Percentiles rank a stretch among this genome's conserved stretches.
These are phyloP conservation scores for Oryza nivara DNA, from an alignment of 176 grass and related monocot genomes.

Conservation along the genomic window DNA sequence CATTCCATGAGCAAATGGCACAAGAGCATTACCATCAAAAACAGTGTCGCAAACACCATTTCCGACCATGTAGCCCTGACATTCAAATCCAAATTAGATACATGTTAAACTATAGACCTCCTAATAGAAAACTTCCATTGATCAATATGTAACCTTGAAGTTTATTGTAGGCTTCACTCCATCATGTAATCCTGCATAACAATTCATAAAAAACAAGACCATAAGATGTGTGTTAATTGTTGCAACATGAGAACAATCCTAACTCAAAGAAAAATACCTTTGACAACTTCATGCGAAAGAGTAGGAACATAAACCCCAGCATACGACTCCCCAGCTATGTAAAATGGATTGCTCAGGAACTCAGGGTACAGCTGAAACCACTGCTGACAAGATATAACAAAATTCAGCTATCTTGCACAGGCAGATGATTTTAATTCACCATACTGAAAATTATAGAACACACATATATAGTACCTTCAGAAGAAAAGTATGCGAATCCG, in stretches of 20 bases:
- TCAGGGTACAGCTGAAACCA: constrained; percentile 92
- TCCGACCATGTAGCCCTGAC: constrained; percentile 96
- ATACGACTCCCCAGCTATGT: constrained; percentile 91
- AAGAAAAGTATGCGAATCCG: constrained; percentile 92
- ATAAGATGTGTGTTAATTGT: neutral
- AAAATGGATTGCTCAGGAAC: constrained; percentile 78
- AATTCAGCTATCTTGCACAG: neutral
- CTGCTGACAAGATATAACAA: constrained; percentile 40
- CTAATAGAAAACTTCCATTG: neutral
- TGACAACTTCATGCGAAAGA: constrained; percentile 81
- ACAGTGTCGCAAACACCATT: constrained; percentile 80
- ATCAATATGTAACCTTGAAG: constrained; percentile 66
- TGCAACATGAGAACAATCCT: neutral
- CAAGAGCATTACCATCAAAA: constrained; percentile 96
- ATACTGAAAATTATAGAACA: neutral
- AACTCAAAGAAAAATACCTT: constrained; percentile 49
- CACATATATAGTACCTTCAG: constrained; percentile 56
- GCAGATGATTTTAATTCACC: neutral
- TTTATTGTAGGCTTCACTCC: constrained; percentile 71
- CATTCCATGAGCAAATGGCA: constrained; percentile 98
- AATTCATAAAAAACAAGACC: constrained; percentile 13
- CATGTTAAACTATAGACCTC: constrained; percentile 7
- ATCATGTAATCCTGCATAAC: constrained; percentile 61
- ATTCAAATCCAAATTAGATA: neutral
- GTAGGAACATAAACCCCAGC: constrained; percentile 97